Percentiles rank a stretch among this genome's conserved stretches.
phyloP scores from a whole-genome alignment of 352 stramenopile species.

The Globisporangium echinulatum region DNA sequence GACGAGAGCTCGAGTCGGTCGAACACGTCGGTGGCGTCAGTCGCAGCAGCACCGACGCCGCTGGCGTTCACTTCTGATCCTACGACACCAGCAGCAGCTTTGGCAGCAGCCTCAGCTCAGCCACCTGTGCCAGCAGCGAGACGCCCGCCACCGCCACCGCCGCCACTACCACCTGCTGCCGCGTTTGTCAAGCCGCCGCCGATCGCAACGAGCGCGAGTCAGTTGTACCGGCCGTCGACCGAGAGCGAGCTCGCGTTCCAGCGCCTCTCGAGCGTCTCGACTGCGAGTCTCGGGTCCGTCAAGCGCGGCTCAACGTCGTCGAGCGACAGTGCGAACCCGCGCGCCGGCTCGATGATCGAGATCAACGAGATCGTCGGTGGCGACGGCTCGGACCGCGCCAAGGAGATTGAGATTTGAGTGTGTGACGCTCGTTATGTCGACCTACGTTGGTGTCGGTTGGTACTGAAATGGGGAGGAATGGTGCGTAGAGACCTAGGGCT shows the following conservation, averaged over 20 bases:
- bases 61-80: neutral
- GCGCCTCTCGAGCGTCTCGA: slow-evolving; percentile 13
- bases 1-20: slow-evolving; percentile 7
- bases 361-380: slow-evolving; percentile 12
- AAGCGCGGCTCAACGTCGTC: slow-evolving; percentile 18
- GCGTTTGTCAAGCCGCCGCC: slow-evolving; percentile 7
- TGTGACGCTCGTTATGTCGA: neutral
- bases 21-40: neutral
- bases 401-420: slow-evolving; percentile 18
- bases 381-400: slow-evolving; percentile 9
- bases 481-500: too few species aligned
- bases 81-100: slow-evolving; percentile 2
- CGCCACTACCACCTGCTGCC: slow-evolving; percentile 7
- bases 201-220: neutral
- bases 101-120: too few species aligned
- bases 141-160: neutral
- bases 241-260: slow-evolving; percentile 14
- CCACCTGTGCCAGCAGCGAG: neutral
- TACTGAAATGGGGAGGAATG: too few species aligned
- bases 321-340: slow-evolving; percentile 5
- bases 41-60: neutral
- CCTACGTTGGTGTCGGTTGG: too few species aligned
- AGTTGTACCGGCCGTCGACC: slow-evolving; percentile 10
- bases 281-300: slow-evolving; percentile 12
- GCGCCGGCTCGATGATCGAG: slow-evolving; percentile 19